These are phyloP conservation scores for Paralagenidium karlingii DNA, from an alignment of 352 stramenopile genomes.

Conservation along the genomic window DNA sequence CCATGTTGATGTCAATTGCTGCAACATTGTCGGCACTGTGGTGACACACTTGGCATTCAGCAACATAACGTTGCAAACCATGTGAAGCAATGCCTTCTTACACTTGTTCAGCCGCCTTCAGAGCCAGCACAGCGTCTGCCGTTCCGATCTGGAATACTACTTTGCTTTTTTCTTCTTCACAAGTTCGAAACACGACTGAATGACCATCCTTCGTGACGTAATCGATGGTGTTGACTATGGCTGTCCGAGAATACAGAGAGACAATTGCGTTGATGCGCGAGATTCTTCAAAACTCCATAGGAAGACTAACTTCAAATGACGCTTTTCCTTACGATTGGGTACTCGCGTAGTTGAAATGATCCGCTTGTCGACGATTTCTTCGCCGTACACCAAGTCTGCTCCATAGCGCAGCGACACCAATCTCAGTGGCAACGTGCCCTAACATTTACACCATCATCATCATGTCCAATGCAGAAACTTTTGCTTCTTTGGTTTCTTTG, in stretches of 20 bases:
- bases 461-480: not conserved
- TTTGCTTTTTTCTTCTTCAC: slow-evolving; percentile 55
- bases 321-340: slow-evolving; percentile 42
- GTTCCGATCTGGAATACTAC: slow-evolving; percentile 88
- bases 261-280: not conserved
- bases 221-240: slow-evolving; percentile 78
- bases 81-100: slow-evolving; percentile 13
- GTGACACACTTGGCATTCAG: not conserved
- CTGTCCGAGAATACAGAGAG: slow-evolving; percentile 12
- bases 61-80: not conserved
- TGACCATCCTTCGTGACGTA: slow-evolving; percentile 80
- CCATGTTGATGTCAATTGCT: slow-evolving; percentile 92
- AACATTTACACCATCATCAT: slow-evolving; percentile 1
- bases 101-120: slow-evolving; percentile 67
- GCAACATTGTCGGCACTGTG: slow-evolving; percentile 70
- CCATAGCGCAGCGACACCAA: slow-evolving; percentile 86
- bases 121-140: slow-evolving; percentile 50
- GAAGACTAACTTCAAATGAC: no score
- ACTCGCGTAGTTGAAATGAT: slow-evolving; percentile 75
- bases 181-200: slow-evolving; percentile 82
- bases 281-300: no score
- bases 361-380: slow-evolving; percentile 93
- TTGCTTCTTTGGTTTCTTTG: no score
- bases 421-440: slow-evolving; percentile 87
- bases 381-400: slow-evolving; percentile 87